Evolutionary conservation across 192 early-diverging fungal genomes (phyloP).

Genomic region (Radiomyces spectabilis): DNA sequence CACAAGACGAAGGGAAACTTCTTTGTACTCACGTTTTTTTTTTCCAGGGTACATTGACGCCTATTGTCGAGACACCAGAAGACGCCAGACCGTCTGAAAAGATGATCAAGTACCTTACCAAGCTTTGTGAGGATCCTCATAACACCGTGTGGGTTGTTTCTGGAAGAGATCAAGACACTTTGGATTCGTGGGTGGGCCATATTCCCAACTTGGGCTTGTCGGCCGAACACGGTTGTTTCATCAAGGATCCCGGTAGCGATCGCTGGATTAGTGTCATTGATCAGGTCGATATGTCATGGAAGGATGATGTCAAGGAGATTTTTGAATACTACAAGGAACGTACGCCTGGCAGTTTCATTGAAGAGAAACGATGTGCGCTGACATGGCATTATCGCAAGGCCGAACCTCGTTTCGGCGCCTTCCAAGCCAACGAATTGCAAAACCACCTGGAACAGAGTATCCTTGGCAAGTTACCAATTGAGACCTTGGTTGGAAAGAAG

Average conservation of each 20-base stretch:
- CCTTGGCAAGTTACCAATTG: slow-evolving; percentile 87
- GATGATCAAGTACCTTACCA: slow-evolving; percentile 64
- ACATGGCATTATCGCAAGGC: slow-evolving; percentile 97
- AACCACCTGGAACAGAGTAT: slow-evolving; percentile 90
- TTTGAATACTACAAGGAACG: slow-evolving; percentile 94
- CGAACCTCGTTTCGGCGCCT: slow-evolving; percentile 62
- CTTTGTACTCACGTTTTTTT: background rate
- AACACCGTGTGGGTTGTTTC: slow-evolving; percentile 90
- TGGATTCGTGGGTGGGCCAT: slow-evolving; percentile 83
- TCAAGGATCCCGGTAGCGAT: slow-evolving; percentile 63
- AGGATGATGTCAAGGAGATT: slow-evolving; percentile 85
- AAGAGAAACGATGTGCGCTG: slow-evolving; percentile 84
- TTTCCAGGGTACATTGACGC: slow-evolving; percentile 82
- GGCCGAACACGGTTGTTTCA: slow-evolving; percentile 96
- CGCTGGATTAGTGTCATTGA: slow-evolving; percentile 69
- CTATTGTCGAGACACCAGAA: slow-evolving; percentile 82
- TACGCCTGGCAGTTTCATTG: slow-evolving; percentile 87
- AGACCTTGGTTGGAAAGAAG: slow-evolving; percentile 94
- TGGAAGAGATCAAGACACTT: slow-evolving; percentile 75
- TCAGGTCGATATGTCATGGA: slow-evolving; percentile 83
- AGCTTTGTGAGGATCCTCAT: slow-evolving; percentile 60
- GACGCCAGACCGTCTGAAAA: slow-evolving; percentile 81
- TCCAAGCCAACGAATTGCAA: slow-evolving; percentile 98
- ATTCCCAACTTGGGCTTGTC: slow-evolving; percentile 76
- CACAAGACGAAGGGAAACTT: too few relatives aligned